Evolutionary conservation across 495 filamentous ascomycete genomes (phyloP).

Genomic region (Cladorrhinum samala): DNA sequence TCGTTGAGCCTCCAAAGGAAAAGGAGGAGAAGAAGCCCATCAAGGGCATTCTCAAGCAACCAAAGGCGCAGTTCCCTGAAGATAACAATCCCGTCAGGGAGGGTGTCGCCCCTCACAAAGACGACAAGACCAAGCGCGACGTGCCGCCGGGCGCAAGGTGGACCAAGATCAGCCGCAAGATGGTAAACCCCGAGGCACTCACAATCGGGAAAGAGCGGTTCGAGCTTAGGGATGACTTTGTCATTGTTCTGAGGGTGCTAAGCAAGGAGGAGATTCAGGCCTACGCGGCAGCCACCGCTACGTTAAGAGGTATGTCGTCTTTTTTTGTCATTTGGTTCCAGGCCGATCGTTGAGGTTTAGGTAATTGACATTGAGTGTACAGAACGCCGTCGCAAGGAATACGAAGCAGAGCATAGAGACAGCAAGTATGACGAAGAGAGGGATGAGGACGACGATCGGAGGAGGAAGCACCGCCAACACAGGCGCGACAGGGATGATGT

Average conservation of each 20-base stretch:
- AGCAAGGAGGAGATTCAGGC: slow-evolving; percentile 76
- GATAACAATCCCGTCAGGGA: slow-evolving; percentile 71
- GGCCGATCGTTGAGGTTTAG: too few species aligned
- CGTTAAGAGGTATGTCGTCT: slow-evolving; percentile 60
- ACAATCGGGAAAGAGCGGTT: slow-evolving; percentile 72
- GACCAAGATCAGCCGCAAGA: slow-evolving; percentile 79
- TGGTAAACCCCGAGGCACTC: slow-evolving; percentile 78
- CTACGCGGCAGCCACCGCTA: slow-evolving; percentile 66
- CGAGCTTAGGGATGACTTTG: slow-evolving; percentile 73
- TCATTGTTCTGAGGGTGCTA: slow-evolving; percentile 77
- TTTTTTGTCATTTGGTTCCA: slow-evolving; percentile 3
- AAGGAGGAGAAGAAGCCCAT: slow-evolving; percentile 38
- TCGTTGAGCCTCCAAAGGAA: slow-evolving; percentile 50
- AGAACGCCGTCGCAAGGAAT: slow-evolving; percentile 36
- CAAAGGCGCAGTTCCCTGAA: slow-evolving; percentile 71
- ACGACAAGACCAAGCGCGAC: slow-evolving; percentile 63
- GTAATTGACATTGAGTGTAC: background rate
- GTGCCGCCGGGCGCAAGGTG: slow-evolving; percentile 75
- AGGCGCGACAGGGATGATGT: slow-evolving; percentile 15
- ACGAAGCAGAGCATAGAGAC: slow-evolving; percentile 25
- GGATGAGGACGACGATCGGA: slow-evolving; percentile 7
- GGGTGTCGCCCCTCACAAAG: slow-evolving; percentile 83
- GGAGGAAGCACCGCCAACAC: slow-evolving; percentile 16
- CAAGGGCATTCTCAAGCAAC: slow-evolving; percentile 57
- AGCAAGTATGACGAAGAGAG: slow-evolving; percentile 9